A percentile compares a stretch with the other conserved stretches of the same genome.
Conservation (phyloP, 345 rosid species). For the Pseudoturritis turrita region DNA sequence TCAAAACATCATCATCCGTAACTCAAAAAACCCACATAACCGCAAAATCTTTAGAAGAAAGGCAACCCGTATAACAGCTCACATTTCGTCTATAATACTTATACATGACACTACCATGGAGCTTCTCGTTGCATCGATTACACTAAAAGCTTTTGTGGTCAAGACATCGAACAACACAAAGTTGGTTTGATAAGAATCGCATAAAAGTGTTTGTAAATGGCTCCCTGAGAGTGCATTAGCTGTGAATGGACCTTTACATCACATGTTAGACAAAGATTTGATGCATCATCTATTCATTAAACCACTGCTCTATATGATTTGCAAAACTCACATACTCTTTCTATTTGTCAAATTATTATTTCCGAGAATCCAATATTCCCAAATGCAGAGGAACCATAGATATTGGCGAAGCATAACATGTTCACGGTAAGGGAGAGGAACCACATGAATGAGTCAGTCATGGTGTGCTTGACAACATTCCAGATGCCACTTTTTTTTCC, state of each 20-base stretch:
- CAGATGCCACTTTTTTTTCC: no score
- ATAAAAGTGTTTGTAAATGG: constrained; percentile 64
- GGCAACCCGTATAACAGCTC: constrained; percentile 60
- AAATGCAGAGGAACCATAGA: no score
- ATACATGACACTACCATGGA: constrained; percentile 39
- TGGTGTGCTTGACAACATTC: no score
- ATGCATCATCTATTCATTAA: constrained; percentile 68
- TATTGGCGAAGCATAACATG: no score
- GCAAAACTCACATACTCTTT: constrained; percentile 45
- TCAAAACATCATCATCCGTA: background rate
- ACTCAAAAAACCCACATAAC: constrained; percentile 52
- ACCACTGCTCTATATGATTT: constrained; percentile 52
- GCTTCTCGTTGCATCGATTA: constrained; percentile 44
- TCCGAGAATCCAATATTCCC: background rate
- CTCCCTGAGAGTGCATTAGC: constrained; percentile 67
- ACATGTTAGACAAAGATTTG: constrained; percentile 73
- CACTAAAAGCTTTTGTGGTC: constrained; percentile 59
- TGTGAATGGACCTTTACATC: constrained; percentile 79
- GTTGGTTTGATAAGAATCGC: constrained; percentile 48
- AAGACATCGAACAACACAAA: constrained; percentile 46
- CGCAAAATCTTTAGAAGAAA: constrained; percentile 61
- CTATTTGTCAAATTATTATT: background rate
- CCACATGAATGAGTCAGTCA: no score
- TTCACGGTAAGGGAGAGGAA: no score
- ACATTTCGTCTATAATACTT: constrained; percentile 42